A percentile compares a stretch with the other conserved stretches of the same genome.
phyloP scores from a whole-genome alignment of 1,284 basidiomycete species.

The Tremellales sp. region DNA sequence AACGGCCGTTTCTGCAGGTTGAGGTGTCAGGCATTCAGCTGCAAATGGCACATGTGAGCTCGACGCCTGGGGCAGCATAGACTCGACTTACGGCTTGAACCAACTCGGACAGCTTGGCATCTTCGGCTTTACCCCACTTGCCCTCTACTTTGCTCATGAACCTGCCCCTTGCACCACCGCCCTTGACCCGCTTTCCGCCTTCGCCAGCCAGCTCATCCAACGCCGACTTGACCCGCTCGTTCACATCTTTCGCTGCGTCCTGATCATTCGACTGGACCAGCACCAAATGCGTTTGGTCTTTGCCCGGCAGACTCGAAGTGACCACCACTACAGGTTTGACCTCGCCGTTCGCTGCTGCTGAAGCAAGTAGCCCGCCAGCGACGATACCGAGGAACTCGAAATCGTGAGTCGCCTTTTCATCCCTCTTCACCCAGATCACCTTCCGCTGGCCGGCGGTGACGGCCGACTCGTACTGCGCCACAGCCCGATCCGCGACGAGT shows the following conservation, averaged over 20 bases:
- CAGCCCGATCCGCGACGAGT: conserved; percentile 55
- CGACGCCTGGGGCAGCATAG: not conserved
- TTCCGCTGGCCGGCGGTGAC: not conserved
- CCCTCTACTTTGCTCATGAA: conserved; percentile 48
- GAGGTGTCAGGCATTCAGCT: too few species aligned
- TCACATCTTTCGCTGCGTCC: conserved; percentile 59
- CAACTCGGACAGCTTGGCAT: not conserved
- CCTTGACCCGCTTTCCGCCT: conserved; percentile 39
- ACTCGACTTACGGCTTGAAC: not conserved
- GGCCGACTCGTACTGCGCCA: conserved; percentile 32
- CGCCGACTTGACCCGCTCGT: conserved; percentile 54
- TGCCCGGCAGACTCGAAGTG: conserved; percentile 26
- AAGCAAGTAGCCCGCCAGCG: conserved; percentile 48
- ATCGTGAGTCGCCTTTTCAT: conserved; percentile 27
- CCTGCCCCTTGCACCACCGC: conserved; percentile 47
- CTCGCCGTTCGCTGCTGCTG: conserved; percentile 56
- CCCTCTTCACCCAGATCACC: conserved; percentile 19
- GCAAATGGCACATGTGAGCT: too few species aligned
- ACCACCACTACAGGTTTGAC: conserved; percentile 55
- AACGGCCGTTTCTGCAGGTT: too few species aligned
- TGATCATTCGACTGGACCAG: conserved; percentile 60
- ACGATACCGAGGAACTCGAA: conserved; percentile 23
- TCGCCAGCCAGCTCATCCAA: conserved; percentile 45
- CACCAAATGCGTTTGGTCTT: conserved; percentile 47
- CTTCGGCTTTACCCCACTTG: conserved; percentile 38